Percentiles rank a stretch among this genome's conserved stretches.
Conservation (phyloP, 1,284 basidiomycete genomes). For the Malassezia obtusa region DNA sequence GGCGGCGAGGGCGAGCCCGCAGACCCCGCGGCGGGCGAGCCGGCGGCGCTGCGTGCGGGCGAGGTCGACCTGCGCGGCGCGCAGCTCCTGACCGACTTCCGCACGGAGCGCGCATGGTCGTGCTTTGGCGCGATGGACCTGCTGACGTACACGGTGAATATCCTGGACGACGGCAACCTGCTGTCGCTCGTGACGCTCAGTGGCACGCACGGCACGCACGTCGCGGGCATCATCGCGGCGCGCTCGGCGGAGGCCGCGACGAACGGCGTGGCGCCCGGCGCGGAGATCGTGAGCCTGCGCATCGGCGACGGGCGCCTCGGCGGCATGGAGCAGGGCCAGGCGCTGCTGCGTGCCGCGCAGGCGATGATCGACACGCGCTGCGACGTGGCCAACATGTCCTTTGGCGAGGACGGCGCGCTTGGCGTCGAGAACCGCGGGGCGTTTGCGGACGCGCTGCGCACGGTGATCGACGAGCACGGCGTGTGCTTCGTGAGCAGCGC, state of each 20-base stretch:
- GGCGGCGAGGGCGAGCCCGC: conserved; percentile 45
- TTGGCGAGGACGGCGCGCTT: conserved; percentile 47
- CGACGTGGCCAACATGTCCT: conserved; percentile 48
- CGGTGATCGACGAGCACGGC: conserved; percentile 40
- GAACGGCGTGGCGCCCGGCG: conserved; percentile 47
- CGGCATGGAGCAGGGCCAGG: conserved; percentile 48
- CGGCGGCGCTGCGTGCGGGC: conserved; percentile 18
- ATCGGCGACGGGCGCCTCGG: conserved; percentile 41
- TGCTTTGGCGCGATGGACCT: conserved; percentile 45
- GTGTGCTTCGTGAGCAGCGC: conserved; percentile 43
- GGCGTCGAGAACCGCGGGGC: conserved; percentile 45
- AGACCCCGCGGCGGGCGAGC: conserved; percentile 32
- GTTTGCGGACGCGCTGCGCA: conserved; percentile 36
- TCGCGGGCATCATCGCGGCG: conserved; percentile 48
- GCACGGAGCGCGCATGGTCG: conserved; percentile 40
- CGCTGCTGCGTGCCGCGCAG: conserved; percentile 47
- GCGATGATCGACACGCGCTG: conserved; percentile 45
- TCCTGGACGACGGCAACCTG: conserved; percentile 30
- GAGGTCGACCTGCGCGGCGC: conserved; percentile 34
- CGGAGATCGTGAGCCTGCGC: conserved; percentile 44
- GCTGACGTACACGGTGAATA: conserved; percentile 48
- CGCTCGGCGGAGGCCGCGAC: conserved; percentile 35
- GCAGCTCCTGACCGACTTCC: conserved; percentile 44
- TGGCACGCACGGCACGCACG: conserved; percentile 49
- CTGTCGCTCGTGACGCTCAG: conserved; percentile 42